Evolutionary conservation across 169 alveolate species (phyloP).

Genomic region (Ichthyophthirius multifiliis): DNA sequence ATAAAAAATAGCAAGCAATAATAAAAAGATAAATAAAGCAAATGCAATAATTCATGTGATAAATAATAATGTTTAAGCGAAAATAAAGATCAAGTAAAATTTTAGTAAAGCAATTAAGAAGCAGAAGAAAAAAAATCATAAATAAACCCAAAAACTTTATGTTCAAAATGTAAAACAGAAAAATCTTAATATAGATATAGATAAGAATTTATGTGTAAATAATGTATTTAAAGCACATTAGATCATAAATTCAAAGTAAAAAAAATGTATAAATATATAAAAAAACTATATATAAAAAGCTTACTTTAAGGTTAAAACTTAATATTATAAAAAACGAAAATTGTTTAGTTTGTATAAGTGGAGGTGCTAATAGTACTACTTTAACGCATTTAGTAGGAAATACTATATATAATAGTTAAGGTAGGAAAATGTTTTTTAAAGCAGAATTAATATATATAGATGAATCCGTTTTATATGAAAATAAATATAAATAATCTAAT

Average conservation of each 20-base stretch:
- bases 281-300: background rate
- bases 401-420: background rate
- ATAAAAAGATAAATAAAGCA: too few relatives aligned
- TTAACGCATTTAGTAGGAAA: background rate
- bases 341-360: background rate
- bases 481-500: background rate
- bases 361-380: background rate
- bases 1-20: too few relatives aligned
- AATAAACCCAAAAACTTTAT: too few relatives aligned
- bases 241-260: slow-evolving; percentile 4
- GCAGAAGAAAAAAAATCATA: too few relatives aligned
- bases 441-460: slow-evolving; percentile 4
- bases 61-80: too few relatives aligned
- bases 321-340: background rate
- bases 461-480: background rate
- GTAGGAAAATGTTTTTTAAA: background rate
- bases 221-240: background rate
- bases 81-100: too few relatives aligned
- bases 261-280: background rate
- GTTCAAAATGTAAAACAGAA: background rate
- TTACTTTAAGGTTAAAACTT: background rate
- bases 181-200: background rate
- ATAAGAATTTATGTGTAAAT: background rate
- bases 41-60: too few relatives aligned
- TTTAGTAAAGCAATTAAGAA: too few relatives aligned